phyloP scores from a whole-genome alignment of 148 eudicot genomes.

The Vaccinium vitisidaea region DNA sequence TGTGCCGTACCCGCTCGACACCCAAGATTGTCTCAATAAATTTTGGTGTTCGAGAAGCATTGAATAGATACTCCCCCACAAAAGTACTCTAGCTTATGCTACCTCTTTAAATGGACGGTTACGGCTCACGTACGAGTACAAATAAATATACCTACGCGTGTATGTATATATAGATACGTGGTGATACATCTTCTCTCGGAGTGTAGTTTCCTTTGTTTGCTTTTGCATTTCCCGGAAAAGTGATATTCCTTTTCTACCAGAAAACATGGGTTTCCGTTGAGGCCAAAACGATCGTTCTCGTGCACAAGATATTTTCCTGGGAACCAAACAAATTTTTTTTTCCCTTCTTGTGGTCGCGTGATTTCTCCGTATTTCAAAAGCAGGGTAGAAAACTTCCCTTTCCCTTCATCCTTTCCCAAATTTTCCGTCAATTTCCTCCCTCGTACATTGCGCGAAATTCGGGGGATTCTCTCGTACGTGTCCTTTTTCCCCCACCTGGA shows the following conservation, averaged over 20 bases:
- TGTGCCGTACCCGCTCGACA: too few species aligned
- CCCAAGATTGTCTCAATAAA: too few species aligned
- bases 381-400: background rate
- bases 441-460: constrained; percentile 8
- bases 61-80: too few species aligned
- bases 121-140: background rate
- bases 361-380: background rate
- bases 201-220: background rate
- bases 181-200: background rate
- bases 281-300: background rate
- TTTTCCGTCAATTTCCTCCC: background rate
- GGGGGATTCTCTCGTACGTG: constrained; percentile 7
- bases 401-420: background rate
- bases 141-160: background rate
- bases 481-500: background rate
- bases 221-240: constrained; percentile 7
- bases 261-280: constrained; percentile 14
- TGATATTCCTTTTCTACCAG: constrained; percentile 10
- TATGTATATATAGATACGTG: background rate
- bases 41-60: too few species aligned
- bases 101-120: constrained; percentile 6
- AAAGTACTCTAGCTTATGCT: too few species aligned
- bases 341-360: background rate
- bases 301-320: background rate
- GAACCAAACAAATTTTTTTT: too few species aligned